Evolutionary conservation across 805 yeast genomes (phyloP), one percentile per base, ranked within the genome.

Genomic region (Candida koratica): DNA sequence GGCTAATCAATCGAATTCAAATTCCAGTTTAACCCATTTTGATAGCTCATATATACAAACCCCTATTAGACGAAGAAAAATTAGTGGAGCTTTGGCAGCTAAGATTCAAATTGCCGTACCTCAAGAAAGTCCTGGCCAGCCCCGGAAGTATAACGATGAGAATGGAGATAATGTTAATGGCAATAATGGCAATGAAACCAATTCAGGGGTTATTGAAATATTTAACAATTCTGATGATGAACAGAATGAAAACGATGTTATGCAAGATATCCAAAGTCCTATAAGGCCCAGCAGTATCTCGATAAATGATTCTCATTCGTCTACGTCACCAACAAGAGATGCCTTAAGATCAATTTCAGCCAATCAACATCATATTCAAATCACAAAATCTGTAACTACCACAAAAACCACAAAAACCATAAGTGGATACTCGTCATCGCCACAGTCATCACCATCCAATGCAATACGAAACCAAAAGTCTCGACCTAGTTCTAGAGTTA

Each of bases 61-160:
- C 0, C 94, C 95, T 4, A 73, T 81, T 19, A 72, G 94, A 54
- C 73, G 86, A 53, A 50, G 73, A 38, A 72, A 81, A 48, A 75
- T 78, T 39, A 69, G 79, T 45, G 84, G 89, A 4, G 79, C 85
- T 0, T 75, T 77, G 38, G 76, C 83, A 23, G 75, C 80, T 35
- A 78, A 81, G 48, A 73, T 77, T 20, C 83, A 75, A 49, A 75
- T 79, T 25, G 93, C 93, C 0, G 88, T 93, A 13, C 98, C 97
- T 4, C 74, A 75, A 46, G 86, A 86, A 34, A 86, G 96, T 2
- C 98, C 98, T 0, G 98, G 97, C 2, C 98, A 93, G 60, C 98
- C 98, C 26, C 75, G 97, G 53, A 90, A 90, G 51, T 63, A 63
- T 45, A 58, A 63, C 24, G 64, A 69, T 3, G 54, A 44, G 17